Conservation (phyloP, 2,329 filamentous ascomycete genomes). For the Nemania abortiva region DNA sequence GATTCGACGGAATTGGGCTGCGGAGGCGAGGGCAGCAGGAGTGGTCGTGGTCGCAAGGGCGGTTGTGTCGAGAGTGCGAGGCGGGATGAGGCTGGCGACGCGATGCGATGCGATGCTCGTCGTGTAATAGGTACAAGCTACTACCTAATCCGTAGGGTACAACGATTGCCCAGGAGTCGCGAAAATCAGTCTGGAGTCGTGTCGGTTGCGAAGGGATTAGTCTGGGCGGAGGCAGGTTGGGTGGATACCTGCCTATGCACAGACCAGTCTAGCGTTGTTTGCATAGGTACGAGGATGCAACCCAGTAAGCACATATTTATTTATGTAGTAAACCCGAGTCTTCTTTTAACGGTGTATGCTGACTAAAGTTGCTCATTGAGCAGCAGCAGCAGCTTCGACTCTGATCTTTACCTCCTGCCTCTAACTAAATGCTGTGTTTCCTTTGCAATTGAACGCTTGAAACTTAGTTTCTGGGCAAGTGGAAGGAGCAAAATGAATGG, state of each 20-base stretch:
- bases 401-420: too few species aligned
- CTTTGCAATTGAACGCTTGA: neutral
- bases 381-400: neutral
- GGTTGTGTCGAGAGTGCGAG: conserved; percentile 19
- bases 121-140: conserved; percentile 31
- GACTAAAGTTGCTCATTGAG: neutral
- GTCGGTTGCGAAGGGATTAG: conserved; percentile 36
- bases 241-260: neutral
- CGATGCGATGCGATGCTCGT: conserved; percentile 37
- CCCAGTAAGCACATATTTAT: neutral
- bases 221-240: conserved; percentile 14
- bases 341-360: neutral
- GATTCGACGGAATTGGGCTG: neutral
- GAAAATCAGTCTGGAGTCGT: conserved; percentile 37
- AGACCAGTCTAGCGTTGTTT: neutral
- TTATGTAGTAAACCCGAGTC: neutral
- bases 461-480: neutral
- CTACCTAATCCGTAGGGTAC: conserved; percentile 25
- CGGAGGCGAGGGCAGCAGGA: neutral
- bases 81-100: conserved; percentile 28
- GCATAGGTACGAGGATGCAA: neutral
- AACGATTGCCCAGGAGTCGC: conserved; percentile 35
- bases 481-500: too few species aligned
- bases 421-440: neutral
- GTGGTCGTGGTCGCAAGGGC: conserved; percentile 19